Conservation (phyloP, 139 green algal species). For the Pleodorina starrii region DNA sequence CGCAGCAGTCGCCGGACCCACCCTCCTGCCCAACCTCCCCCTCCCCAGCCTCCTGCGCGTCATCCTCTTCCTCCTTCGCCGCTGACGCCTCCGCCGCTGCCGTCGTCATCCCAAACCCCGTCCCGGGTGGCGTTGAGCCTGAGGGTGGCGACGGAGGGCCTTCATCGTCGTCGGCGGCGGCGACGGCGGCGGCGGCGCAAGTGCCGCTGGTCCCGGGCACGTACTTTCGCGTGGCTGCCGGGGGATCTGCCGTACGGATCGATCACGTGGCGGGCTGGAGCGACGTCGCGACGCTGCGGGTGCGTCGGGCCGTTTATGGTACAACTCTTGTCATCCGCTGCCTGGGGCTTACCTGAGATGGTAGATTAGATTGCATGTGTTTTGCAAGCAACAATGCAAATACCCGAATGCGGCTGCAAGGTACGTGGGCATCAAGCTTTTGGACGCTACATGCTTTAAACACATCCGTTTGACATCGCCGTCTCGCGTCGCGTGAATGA, state of each 20-base stretch:
- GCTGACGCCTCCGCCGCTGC: not conserved
- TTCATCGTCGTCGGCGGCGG: not conserved
- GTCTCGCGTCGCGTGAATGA: not conserved
- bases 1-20: no score
- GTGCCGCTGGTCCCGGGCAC: not conserved
- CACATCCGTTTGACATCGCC: not conserved
- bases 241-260: not conserved
- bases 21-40: not conserved
- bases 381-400: not conserved
- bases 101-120: not conserved
- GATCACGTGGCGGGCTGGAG: constrained; percentile 28
- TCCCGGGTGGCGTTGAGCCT: no score
- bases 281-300: not conserved
- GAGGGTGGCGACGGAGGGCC: no score
- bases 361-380: no score
- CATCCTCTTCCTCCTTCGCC: not conserved
- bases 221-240: not conserved
- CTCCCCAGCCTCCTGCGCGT: not conserved
- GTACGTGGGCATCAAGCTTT: no score
- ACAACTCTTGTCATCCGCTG: not conserved
- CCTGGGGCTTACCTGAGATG: not conserved
- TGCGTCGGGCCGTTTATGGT: not conserved
- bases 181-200: no score
- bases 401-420: not conserved
- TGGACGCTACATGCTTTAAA: not conserved